Evolutionary conservation across 306 rosid genomes (phyloP).

Genomic region (Phaseolus lunatus): DNA sequence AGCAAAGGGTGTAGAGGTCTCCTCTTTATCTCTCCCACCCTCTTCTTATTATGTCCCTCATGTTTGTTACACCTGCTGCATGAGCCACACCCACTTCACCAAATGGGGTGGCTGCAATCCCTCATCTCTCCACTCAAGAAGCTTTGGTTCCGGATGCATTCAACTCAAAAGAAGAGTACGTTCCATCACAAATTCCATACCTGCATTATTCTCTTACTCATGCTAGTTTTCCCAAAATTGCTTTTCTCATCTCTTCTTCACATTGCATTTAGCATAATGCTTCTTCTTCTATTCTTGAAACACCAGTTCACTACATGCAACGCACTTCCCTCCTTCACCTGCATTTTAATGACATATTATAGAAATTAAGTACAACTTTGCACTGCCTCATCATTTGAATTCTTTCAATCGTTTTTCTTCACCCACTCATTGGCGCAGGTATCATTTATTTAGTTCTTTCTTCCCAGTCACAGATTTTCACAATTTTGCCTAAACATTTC

Average conservation of each 20-base stretch:
- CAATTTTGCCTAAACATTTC: conserved; percentile 28
- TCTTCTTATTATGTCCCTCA: conserved; percentile 33
- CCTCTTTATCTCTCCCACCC: conserved; percentile 38
- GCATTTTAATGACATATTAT: conserved; percentile 2
- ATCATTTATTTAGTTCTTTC: conserved; percentile 11
- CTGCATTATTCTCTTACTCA: conserved; percentile 29
- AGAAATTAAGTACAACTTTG: neutral
- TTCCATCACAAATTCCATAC: conserved; percentile 16
- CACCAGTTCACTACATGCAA: neutral
- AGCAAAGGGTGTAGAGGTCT: conserved; percentile 54
- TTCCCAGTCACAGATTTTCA: neutral
- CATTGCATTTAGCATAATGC: neutral
- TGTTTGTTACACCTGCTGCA: conserved; percentile 32
- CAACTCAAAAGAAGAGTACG: conserved; percentile 78
- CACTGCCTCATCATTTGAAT: conserved; percentile 26
- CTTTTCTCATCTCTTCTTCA: conserved; percentile 20
- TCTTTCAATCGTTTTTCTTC: neutral
- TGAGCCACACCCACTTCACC: conserved; percentile 50
- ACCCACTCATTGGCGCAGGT: neutral
- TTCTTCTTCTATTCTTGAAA: neutral
- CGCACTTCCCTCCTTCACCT: neutral
- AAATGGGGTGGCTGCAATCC: conserved; percentile 85
- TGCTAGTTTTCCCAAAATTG: neutral
- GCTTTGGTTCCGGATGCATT: conserved; percentile 77
- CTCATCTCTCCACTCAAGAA: conserved; percentile 83